Evolutionary conservation across 1,284 basidiomycete genomes (phyloP).

Genomic region (Mycosarcoma maydis): DNA sequence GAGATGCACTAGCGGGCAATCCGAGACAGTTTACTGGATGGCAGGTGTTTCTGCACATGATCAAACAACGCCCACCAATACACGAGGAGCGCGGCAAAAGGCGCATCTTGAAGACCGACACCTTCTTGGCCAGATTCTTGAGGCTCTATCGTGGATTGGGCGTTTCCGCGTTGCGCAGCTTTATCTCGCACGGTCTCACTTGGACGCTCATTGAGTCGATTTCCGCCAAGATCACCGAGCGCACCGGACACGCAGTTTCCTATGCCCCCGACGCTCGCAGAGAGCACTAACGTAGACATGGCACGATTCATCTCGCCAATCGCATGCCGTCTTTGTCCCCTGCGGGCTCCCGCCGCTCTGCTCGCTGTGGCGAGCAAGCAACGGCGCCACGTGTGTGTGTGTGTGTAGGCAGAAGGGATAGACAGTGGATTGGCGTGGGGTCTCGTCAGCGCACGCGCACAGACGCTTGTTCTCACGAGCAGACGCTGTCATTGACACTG

Average conservation of each 20-base stretch:
- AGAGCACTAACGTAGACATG: neutral
- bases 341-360: no score
- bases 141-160: conserved; percentile 64
- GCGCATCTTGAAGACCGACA: conserved; percentile 72
- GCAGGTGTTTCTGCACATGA: conserved; percentile 79
- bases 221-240: conserved; percentile 48
- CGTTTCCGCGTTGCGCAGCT: conserved; percentile 62
- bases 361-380: no score
- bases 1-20: conserved; percentile 82
- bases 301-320: no score
- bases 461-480: no score
- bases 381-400: no score
- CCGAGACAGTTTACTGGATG: conserved; percentile 73
- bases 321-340: no score
- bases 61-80: conserved; percentile 79
- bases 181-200: conserved; percentile 66
- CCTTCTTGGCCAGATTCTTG: conserved; percentile 45
- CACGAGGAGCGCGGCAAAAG: conserved; percentile 51
- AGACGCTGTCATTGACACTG: no score
- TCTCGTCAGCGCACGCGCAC: no score
- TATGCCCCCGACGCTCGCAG: conserved; percentile 19
- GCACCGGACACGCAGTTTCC: conserved; percentile 34
- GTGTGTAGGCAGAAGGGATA: no score
- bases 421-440: no score
- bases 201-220: conserved; percentile 65